Evolutionary conservation across 2,329 filamentous ascomycete species (phyloP), one percentile per base, ranked within the genome.

Genomic region (Ceratocystis ficicola): DNA sequence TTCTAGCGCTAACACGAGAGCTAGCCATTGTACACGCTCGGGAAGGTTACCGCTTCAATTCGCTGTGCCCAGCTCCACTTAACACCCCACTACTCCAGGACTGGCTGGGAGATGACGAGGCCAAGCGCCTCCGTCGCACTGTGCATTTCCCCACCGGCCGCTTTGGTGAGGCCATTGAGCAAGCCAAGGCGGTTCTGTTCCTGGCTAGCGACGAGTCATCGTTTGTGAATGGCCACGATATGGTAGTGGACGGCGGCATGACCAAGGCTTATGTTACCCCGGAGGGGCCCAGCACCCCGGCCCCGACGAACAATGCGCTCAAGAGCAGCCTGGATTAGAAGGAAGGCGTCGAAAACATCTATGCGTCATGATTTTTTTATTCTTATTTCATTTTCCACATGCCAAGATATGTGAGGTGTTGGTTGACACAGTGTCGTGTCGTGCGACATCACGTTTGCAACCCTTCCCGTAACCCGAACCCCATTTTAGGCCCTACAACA

Each of bases 21-120:
- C 78, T 96, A 69, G 90, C 92, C 68, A 93, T 96, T 77, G 89
- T 95, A 22, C 92, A 96, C 76, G 92, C 92, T 28, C 83, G 90
- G 64, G 92, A 96, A 75, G 81, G 90, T 55, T 95, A 85, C 79
- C 83, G 92, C 69, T 96, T 96, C 81, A 96, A 96, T 77, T 84
- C 85, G 59, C 80, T 96, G 62, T 96, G 92, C 77, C 92, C 92
- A 4, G 91, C 91, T 28, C 92, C 92, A 2, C 81, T 96, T 70
- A 96, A 96, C 81, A 96, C 92, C 0, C 86, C 88, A 30, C 80
- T 90, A 8, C 77, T 90, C 59, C 87, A 90, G 74, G 86, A 90
- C 73, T 90, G 86, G 85, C 79, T 91, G 1, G 88, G 88, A 63
- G 85, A 88, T 69, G 87, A 90, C 73, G 72, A 81, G 70, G 81